Conservation (phyloP, 2,329 filamentous ascomycete species). For the Fusarium begoniae region DNA sequence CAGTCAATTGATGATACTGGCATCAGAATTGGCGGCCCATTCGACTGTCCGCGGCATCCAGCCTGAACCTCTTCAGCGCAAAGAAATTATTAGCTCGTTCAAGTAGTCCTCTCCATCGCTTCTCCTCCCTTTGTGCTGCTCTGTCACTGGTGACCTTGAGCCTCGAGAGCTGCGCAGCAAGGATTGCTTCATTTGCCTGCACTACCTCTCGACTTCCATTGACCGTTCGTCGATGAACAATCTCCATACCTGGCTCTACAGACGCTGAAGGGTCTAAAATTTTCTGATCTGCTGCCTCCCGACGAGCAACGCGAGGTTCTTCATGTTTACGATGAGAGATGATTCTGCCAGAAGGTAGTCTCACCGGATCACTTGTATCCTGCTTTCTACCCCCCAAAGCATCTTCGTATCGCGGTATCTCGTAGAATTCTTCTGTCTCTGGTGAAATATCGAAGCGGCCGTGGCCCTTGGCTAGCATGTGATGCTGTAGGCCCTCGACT, state of each 20-base stretch:
- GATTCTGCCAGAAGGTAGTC: not conserved
- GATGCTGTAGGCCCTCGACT: slow-evolving; percentile 58
- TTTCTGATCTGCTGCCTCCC: accelerated
- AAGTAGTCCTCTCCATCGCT: not conserved
- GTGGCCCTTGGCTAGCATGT: slow-evolving; percentile 61
- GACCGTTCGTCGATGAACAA: not conserved
- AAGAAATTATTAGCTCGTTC: slow-evolving; percentile 1
- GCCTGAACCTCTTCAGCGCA: not conserved
- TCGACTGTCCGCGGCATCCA: not conserved
- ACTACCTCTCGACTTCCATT: not conserved
- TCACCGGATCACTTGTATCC: accelerated
- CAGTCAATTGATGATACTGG: no score
- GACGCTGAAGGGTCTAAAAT: accelerated
- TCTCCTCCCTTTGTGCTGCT: not conserved
- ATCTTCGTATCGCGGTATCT: not conserved
- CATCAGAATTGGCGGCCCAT: not conserved
- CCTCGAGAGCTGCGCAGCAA: not conserved
- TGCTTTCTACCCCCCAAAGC: not conserved
- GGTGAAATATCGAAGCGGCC: slow-evolving; percentile 55
- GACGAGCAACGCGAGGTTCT: not conserved
- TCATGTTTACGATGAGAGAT: not conserved
- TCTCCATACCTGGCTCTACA: not conserved
- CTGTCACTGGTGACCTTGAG: not conserved
- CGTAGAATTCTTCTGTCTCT: slow-evolving; percentile 51
- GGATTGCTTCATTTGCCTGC: not conserved